These are phyloP conservation scores for Colletotrichum simmondsii DNA, from an alignment of 2,329 filamentous ascomycete species.

Conservation along the genomic window DNA sequence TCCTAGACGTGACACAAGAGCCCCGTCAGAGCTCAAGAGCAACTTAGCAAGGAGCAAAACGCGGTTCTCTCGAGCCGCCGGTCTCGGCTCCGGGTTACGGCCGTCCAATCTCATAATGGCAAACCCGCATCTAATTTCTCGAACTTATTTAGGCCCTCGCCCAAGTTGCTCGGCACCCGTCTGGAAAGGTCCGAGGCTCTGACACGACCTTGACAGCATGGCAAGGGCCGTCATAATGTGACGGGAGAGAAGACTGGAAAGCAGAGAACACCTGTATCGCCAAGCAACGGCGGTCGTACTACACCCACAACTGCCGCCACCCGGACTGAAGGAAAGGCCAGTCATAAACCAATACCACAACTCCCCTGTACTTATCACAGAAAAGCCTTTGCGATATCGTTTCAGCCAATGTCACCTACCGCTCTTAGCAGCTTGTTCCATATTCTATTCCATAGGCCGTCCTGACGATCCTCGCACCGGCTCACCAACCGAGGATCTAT, in stretches of 20 bases:
- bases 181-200: constrained; percentile 8
- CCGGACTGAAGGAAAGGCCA: constrained; percentile 2
- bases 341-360: not conserved
- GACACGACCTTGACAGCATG: constrained; percentile 10
- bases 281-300: constrained; percentile 24
- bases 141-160: constrained; percentile 16
- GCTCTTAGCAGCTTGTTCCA: constrained; percentile 13
- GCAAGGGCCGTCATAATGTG: constrained; percentile 6
- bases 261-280: constrained; percentile 6
- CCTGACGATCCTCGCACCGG: constrained; percentile 25
- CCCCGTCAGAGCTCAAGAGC: not conserved
- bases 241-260: constrained; percentile 12
- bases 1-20: not conserved
- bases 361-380: constrained; percentile 19
- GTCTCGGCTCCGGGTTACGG: constrained; percentile 18
- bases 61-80: constrained; percentile 7
- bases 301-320: constrained; percentile 31
- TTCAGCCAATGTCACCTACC: constrained; percentile 26
- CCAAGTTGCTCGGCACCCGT: constrained; percentile 9
- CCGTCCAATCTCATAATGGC: constrained; percentile 23
- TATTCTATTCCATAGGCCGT: not conserved
- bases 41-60: not conserved
- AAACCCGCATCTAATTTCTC: constrained; percentile 29
- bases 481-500: constrained; percentile 33
- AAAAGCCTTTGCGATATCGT: not conserved